Conservation (phyloP, 805 yeast species). For the Wickerhamomyces rabaulensis region DNA sequence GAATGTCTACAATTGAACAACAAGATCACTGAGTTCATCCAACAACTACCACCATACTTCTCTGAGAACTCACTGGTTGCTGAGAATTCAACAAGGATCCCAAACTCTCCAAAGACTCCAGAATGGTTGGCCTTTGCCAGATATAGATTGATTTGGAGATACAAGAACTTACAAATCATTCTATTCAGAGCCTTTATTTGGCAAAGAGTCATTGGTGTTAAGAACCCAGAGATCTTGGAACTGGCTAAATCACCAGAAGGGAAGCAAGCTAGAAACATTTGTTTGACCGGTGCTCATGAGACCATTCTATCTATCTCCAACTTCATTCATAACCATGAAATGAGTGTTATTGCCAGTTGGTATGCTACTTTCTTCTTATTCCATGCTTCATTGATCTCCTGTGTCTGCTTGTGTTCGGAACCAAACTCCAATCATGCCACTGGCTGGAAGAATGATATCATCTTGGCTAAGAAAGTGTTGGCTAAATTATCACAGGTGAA, state of each 20-base stretch:
- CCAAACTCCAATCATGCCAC: slow-evolving; percentile 39
- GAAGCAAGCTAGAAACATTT: slow-evolving; percentile 43
- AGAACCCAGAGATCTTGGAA: slow-evolving; percentile 28
- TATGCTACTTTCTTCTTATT: slow-evolving; percentile 58
- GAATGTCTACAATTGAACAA: slow-evolving; percentile 47
- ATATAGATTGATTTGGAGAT: slow-evolving; percentile 53
- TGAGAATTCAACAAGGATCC: slow-evolving; percentile 18
- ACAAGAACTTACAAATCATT: slow-evolving; percentile 48
- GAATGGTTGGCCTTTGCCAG: slow-evolving; percentile 53
- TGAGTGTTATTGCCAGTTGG: slow-evolving; percentile 53
- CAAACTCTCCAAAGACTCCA: slow-evolving; percentile 26
- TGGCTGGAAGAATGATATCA: slow-evolving; percentile 40
- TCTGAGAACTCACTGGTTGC: slow-evolving; percentile 34
- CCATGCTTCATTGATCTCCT: slow-evolving; percentile 57
- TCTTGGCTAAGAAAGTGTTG: slow-evolving; percentile 35
- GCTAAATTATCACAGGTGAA: slow-evolving; percentile 35
- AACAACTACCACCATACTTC: slow-evolving; percentile 42
- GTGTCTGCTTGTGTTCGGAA: slow-evolving; percentile 48
- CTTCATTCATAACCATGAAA: slow-evolving; percentile 28
- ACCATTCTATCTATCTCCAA: slow-evolving; percentile 45
- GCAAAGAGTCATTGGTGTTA: slow-evolving; percentile 41
- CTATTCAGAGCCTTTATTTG: slow-evolving; percentile 52
- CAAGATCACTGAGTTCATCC: slow-evolving; percentile 35
- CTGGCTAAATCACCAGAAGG: slow-evolving; percentile 37
- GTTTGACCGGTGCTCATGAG: slow-evolving; percentile 45